phyloP scores from a whole-genome alignment of 2,329 filamentous ascomycete genomes.

The Verruconis gallopava region DNA sequence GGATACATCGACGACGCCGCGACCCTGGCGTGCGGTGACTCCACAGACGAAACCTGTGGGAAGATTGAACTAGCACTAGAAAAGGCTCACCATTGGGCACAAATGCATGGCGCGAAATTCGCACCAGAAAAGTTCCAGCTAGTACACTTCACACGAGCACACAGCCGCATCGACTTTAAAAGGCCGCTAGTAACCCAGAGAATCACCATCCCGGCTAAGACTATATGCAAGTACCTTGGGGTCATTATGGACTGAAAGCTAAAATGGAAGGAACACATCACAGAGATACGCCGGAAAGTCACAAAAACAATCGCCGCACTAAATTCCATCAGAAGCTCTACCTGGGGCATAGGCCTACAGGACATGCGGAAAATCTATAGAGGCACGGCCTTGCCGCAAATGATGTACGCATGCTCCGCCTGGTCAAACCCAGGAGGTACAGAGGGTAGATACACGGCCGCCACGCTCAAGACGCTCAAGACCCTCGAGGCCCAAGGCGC shows the following conservation, averaged over 20 bases:
- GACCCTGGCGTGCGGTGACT: conserved; percentile 14
- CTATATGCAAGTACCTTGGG: conserved; percentile 14
- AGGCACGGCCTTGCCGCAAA: conserved; percentile 18
- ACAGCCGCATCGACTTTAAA: background rate
- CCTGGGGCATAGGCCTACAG: conserved; percentile 13
- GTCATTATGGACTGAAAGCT: conserved; percentile 15
- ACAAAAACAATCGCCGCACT: conserved; percentile 13
- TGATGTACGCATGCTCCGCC: conserved; percentile 17
- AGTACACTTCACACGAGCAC: conserved; percentile 16
- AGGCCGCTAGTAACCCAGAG: conserved; percentile 11
- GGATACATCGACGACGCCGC: conserved; percentile 18
- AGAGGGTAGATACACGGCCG: background rate
- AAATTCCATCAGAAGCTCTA: conserved; percentile 12
- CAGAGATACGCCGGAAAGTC: conserved; percentile 12
- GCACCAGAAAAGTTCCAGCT: conserved; percentile 20
- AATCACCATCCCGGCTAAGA: conserved; percentile 12
- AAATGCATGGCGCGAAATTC: conserved; percentile 17
- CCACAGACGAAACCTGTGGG: conserved; percentile 14
- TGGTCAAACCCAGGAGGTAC: conserved; percentile 2
- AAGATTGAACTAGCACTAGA: conserved; percentile 12
- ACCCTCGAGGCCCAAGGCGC: background rate
- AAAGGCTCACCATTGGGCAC: conserved; percentile 16
- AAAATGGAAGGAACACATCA: conserved; percentile 11
- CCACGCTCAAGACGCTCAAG: background rate
- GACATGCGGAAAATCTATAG: conserved; percentile 17